phyloP scores from a whole-genome alignment of 495 filamentous ascomycete genomes.

The Trichoderma virens region DNA sequence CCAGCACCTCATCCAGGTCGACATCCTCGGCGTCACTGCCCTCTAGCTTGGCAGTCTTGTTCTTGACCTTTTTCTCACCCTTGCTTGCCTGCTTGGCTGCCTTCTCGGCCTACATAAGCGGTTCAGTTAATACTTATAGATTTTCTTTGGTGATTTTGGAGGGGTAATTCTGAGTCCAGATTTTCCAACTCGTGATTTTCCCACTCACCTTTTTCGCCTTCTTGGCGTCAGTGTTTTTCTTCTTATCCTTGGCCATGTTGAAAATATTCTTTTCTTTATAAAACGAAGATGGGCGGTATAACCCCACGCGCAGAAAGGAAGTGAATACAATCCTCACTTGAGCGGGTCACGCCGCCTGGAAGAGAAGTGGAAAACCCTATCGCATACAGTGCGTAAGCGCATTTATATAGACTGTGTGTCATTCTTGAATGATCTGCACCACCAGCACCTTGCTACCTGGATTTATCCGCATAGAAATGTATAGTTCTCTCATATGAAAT shows the following conservation, averaged over 20 bases:
- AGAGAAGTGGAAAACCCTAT: neutral
- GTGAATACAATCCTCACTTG: neutral
- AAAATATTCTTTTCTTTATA: neutral
- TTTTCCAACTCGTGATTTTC: neutral
- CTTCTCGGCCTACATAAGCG: constrained; percentile 10
- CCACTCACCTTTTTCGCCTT: constrained; percentile 13
- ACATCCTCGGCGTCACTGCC: constrained; percentile 46
- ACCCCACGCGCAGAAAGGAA: neutral
- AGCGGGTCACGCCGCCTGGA: neutral
- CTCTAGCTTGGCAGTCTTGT: constrained; percentile 22
- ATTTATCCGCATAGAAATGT: neutral
- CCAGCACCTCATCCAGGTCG: constrained; percentile 95
- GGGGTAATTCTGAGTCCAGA: neutral
- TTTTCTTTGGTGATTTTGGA: neutral
- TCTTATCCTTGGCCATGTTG: constrained; percentile 12
- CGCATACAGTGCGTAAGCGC: neutral
- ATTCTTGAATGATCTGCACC: neutral
- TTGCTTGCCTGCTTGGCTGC: constrained; percentile 13
- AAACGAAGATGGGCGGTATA: neutral
- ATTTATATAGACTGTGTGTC: neutral
- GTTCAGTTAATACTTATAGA: neutral
- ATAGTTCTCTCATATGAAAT: no score
- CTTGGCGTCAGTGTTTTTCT: constrained; percentile 9
- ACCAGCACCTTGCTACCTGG: neutral
- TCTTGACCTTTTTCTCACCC: constrained; percentile 17